phyloP scores from a whole-genome alignment of 108 stramenopile species.

The Cyclotella sp. region DNA sequence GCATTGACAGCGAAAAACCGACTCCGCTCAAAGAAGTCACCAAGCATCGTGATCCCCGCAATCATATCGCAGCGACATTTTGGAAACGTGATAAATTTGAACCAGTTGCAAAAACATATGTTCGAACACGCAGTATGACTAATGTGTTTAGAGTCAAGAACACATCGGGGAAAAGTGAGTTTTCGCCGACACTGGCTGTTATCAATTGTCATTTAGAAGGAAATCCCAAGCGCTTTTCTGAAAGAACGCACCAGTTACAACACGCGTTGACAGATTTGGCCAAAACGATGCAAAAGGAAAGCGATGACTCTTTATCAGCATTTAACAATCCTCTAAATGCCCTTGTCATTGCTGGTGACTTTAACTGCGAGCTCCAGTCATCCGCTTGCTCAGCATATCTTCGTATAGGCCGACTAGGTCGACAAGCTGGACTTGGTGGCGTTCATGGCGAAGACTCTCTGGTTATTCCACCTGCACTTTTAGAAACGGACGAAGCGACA shows the following conservation, averaged over 20 bases:
- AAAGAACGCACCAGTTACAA: slow-evolving; percentile 54
- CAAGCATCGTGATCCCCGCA: slow-evolving; percentile 43
- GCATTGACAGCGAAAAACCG: slow-evolving; percentile 15
- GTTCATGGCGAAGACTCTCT: slow-evolving; percentile 50
- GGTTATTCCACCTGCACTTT: slow-evolving; percentile 42
- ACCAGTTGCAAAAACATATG: slow-evolving; percentile 23
- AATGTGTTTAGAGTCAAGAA: slow-evolving; percentile 33
- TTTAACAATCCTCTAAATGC: slow-evolving; percentile 37
- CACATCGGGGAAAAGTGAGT: background rate
- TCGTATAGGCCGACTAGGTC: slow-evolving; percentile 49
- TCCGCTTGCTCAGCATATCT: slow-evolving; percentile 60
- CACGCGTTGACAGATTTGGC: slow-evolving; percentile 53
- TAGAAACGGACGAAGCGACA: slow-evolving; percentile 49
- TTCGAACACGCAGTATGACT: slow-evolving; percentile 38
- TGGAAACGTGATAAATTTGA: slow-evolving; percentile 52
- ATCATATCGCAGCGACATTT: slow-evolving; percentile 56
- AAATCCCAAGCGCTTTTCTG: slow-evolving; percentile 48
- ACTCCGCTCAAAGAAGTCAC: slow-evolving; percentile 31
- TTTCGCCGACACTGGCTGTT: slow-evolving; percentile 40
- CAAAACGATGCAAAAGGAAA: slow-evolving; percentile 17
- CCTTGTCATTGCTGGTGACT: slow-evolving; percentile 53
- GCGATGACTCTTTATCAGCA: background rate
- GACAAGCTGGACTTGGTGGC: slow-evolving; percentile 53
- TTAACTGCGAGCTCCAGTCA: slow-evolving; percentile 63
- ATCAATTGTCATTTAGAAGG: slow-evolving; percentile 66